Conservation (phyloP, 2,329 filamentous ascomycete genomes). For the Trichoderma harzianum region DNA sequence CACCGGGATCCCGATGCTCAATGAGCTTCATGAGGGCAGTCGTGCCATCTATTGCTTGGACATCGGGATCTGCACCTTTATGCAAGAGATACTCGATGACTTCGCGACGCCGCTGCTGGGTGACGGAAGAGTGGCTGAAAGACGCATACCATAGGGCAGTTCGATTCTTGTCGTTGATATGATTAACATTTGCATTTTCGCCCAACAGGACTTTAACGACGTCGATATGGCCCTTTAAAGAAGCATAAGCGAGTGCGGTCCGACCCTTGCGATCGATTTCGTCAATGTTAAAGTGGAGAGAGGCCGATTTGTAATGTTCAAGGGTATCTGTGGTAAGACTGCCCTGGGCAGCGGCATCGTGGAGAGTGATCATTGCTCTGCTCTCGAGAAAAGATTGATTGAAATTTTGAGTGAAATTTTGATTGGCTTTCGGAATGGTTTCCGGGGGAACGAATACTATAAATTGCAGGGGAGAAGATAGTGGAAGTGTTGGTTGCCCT, state of each 20-base stretch:
- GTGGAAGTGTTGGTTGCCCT: neutral
- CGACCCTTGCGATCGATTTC: neutral
- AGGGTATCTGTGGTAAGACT: neutral
- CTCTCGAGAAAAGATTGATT: neutral
- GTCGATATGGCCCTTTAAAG: neutral
- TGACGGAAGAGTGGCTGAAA: neutral
- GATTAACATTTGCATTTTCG: neutral
- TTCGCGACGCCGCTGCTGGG: neutral
- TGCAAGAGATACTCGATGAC: neutral
- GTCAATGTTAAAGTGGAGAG: neutral
- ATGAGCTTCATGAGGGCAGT: constrained; percentile 8
- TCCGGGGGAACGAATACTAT: neutral
- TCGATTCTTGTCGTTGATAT: neutral
- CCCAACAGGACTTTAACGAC: neutral
- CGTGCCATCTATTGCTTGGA: neutral
- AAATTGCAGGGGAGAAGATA: neutral
- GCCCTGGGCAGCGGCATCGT: neutral
- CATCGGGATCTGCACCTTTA: neutral
- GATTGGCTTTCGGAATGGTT: neutral
- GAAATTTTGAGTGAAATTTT: neutral
- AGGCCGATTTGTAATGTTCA: neutral
- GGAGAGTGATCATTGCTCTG: constrained; percentile 1
- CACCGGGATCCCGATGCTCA: neutral
- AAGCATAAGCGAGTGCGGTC: neutral
- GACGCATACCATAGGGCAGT: constrained; percentile 1